Evolutionary conservation across 2,329 filamentous ascomycete species (phyloP), one percentile per base, ranked within the genome.

Genomic region (Coniochaeta sp.): DNA sequence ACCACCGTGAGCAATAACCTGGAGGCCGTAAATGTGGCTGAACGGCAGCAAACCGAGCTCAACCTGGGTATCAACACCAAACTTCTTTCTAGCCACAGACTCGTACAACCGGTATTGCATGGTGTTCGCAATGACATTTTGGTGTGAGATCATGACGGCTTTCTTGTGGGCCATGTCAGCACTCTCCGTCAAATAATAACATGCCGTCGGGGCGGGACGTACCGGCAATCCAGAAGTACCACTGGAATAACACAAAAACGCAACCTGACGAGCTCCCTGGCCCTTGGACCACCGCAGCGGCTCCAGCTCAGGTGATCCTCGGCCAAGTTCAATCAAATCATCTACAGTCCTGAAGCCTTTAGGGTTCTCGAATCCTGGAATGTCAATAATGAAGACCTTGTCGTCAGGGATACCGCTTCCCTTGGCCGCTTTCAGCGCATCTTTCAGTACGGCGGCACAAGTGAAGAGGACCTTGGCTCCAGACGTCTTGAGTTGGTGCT

Each of bases 121-220:
- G 0, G 85, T 81, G 68, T 93, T 93, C 58, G 89, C 83, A 56
- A 93, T 93, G 50, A 93, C 87, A 64, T 93, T 93, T 40, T 76
- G 76, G 70, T 93, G 90, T 3, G 89, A 89, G 62, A 93, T 89
- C 86, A 90, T 91, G 59, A 93, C 90, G 52, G 89, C 90, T 87
- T 92, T 91, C 84, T n/a, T 89, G 61, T 11, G 6, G 6, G 24
- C 1, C 6, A 16, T 43, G 50, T 58, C 57, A 69, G 40, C 65
- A 59, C 28, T 33, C 12, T 28, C 54, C 50, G 22, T 16, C 36
- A 9, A 6, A 17, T 1, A 33, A 36, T 44, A 1, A 57, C 31
- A 38, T 61, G 22, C 61, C 59, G 33, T 67, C 2, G 28, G 22
- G 26, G 54, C 9, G 22, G 16, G 16, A 60, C 79, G 67, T 77